Evolutionary conservation across 108 stramenopile genomes (phyloP), one percentile per base, ranked within the genome.

Genomic region (Aurantiochytrium sp.): DNA sequence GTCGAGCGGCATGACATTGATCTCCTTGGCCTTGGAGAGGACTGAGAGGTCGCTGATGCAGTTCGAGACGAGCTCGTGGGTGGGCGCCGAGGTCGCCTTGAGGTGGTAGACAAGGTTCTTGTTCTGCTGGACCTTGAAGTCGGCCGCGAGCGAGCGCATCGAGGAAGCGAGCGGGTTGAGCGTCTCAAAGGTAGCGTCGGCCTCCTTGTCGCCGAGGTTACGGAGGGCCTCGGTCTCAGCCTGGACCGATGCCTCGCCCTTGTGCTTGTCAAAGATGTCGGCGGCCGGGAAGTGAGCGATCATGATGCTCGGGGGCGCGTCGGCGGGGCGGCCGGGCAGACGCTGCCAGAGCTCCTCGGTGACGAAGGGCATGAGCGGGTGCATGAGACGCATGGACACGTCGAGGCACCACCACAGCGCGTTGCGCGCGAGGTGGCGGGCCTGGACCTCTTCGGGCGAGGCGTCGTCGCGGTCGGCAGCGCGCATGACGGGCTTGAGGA

Each of bases 291-390:
- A 99, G 69, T 94, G 88, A 1, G 97, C 95, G 86, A 99, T 85
- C 98, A 99, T 99, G 93, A 99, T 98, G 52, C 97, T 92, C 68
- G 93, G 85, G 0, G 95, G 88, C 73, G 97, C 97, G 52, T 88
- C 85, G 30, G 94, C 95, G n/a, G 97, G 96, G 52, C 97, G 95
- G 45, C 96, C 96, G 55, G 99, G 99, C n/a, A 99, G 93, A 68
- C 99, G 94, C 90, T 99, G 99, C 99, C 99, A 99, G 21, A 99
- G 93, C 91, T 99, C 99, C 91, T 99, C 99, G 8, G 98, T 98
- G 27, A 99, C 96, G 91, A 97, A 99, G 53, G 99, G 99, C 97
- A 98, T 98, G 95, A 98, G 95, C 10, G 97, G 97, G 92, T 99
- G 99, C 54, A 97, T 92, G 73, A 98, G 91, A 86, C 97, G 95